phyloP scores from a whole-genome alignment of 83 land plant genomes.

The Diphasiastrum complanatum region DNA sequence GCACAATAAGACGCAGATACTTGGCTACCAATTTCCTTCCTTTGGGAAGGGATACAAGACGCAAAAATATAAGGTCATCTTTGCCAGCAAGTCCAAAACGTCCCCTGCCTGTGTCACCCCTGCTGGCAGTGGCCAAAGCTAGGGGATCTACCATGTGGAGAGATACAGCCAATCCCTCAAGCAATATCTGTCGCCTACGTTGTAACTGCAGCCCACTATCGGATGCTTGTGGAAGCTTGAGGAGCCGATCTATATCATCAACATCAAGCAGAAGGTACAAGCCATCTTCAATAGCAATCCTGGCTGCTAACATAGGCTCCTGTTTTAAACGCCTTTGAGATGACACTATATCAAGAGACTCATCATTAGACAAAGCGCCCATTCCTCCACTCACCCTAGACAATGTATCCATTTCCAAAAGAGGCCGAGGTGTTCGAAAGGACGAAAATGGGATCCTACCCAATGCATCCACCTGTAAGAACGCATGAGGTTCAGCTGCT shows the following conservation, averaged over 20 bases:
- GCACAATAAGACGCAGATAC: constrained; percentile 59
- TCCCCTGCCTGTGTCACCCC: constrained; percentile 38
- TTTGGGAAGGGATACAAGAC: constrained; percentile 81
- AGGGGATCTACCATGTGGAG: constrained; percentile 71
- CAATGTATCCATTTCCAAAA: constrained; percentile 65
- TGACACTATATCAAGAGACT: constrained; percentile 29
- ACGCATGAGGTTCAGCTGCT: constrained; percentile 71
- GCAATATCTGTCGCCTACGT: constrained; percentile 46
- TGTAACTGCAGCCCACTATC: constrained; percentile 64
- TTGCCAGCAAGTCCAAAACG: constrained; percentile 47
- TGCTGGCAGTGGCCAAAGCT: constrained; percentile 2
- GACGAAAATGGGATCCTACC: constrained; percentile 87
- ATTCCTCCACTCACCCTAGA: constrained; percentile 26
- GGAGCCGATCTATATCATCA: constrained; percentile 79
- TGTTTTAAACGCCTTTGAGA: constrained; percentile 71
- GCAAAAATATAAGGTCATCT: constrained; percentile 73
- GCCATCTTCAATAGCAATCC: constrained; percentile 85
- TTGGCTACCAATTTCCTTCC: constrained; percentile 64
- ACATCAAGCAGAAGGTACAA: constrained; percentile 80
- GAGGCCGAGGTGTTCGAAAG: constrained; percentile 82
- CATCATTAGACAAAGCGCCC: constrained; percentile 21
- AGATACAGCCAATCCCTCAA: constrained; percentile 72
- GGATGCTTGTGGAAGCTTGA: constrained; percentile 52
- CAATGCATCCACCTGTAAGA: constrained; percentile 84
- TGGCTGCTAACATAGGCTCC: constrained; percentile 90